Base-by-base conservation (phyloP, 345 rosid species). In the Populus euphratica region DNA sequence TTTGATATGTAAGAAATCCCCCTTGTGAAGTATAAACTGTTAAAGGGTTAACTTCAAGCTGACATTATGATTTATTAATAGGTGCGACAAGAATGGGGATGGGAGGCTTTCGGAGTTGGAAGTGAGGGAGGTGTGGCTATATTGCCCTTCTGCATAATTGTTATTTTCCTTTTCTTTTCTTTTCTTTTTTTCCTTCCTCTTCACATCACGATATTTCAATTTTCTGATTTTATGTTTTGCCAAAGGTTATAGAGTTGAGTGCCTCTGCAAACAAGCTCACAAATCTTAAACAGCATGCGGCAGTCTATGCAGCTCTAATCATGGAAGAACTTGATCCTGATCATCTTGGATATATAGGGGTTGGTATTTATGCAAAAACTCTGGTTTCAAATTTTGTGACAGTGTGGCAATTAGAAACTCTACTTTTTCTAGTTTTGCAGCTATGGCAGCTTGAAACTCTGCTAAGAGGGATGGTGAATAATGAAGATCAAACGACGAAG, bases 241-340 rank as follows among this genome's bases (percentile, higher is more conserved):
- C n/a, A 54, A 62, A 89, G 95, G 91, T 96, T 31, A 91, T 96
- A 81, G 77, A 90, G 68, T 78, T 91, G 86, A 96, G 99, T 68
- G 99, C 98, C 31, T 87, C 97, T 0, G 99, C 92, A 31, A 96
- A 96, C 81, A 90, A 90, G 83, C 91, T 96, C 1, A 87, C 89
- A 18, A 92, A 89, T 68, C 91, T 93, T 0, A 93, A 92, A 81
- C 78, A 92, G 69, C 87, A 89, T 43, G 98, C 97, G 3, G 79
- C 78, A 0, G 36, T 87, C n/a, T 96, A 96, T 65, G 92, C 99
- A 18, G 73, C 92, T 75, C 81, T 96, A 67, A 96, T 96, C 84
- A 96, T 96, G 99, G 99, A 96, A 85, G 97, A 96, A 87, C 96
- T 96, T 20, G 99, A 96, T 72, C 99, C 99, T 9, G 98, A 94